phyloP scores from a whole-genome alignment of 2,329 filamentous ascomycete genomes.

The Geosmithia putterillii region DNA sequence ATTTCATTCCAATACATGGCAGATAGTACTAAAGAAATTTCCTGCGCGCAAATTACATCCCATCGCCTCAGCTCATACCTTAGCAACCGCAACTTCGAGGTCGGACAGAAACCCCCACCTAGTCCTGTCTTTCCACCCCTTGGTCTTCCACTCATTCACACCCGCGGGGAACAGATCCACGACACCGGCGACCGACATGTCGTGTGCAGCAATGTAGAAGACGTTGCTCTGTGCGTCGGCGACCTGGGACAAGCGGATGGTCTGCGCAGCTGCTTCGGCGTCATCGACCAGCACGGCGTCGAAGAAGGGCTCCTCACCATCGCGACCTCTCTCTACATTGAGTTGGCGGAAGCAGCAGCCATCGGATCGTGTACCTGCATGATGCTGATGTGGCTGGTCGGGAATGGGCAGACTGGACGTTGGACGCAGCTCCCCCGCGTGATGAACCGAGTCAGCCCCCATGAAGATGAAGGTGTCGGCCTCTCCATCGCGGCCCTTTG shows the following conservation, averaged over 20 bases:
- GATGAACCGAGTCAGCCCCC: constrained; percentile 29
- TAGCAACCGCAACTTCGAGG: constrained; percentile 2
- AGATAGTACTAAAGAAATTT: no score
- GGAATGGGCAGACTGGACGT: constrained; percentile 20
- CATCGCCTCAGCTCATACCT: neutral
- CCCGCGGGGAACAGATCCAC: constrained; percentile 10
- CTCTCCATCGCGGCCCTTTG: constrained; percentile 1
- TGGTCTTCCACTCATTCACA: constrained; percentile 10
- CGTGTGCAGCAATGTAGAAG: constrained; percentile 12
- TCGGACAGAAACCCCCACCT: constrained; percentile 11
- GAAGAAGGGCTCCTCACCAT: neutral
- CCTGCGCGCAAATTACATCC: neutral
- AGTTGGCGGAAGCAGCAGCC: neutral
- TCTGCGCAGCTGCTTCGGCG: neutral
- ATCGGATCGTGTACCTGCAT: constrained; percentile 3
- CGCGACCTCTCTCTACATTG: neutral
- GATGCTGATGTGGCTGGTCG: neutral
- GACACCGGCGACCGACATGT: constrained; percentile 7
- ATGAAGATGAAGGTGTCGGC: constrained; percentile 25
- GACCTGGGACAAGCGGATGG: constrained; percentile 5
- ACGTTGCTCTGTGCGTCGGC: constrained; percentile 11
- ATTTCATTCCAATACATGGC: no score
- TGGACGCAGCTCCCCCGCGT: constrained; percentile 22
- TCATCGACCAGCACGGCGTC: neutral
- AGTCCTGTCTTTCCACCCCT: constrained; percentile 9